Evolutionary conservation across 2,329 filamentous ascomycete species (phyloP).

Genomic region (Colletotrichum truncatum): DNA sequence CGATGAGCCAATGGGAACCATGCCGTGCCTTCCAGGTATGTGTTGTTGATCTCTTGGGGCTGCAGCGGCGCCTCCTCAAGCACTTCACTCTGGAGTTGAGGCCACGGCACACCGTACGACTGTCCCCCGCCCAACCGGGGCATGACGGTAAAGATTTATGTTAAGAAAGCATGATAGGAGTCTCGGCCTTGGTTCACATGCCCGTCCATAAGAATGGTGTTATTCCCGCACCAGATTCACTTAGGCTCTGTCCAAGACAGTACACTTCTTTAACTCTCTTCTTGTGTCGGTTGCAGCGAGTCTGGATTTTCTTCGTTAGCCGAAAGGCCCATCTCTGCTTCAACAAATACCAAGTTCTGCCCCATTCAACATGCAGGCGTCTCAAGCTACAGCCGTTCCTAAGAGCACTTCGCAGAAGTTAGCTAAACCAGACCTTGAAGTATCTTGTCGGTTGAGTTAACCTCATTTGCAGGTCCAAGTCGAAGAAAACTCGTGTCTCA

Average conservation of each 20-base stretch:
- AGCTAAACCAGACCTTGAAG: background rate
- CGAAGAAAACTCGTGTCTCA: background rate
- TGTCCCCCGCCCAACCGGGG: background rate
- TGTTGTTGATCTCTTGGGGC: background rate
- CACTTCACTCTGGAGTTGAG: background rate
- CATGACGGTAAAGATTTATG: background rate
- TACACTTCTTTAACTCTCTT: too few species aligned
- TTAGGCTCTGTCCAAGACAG: too few species aligned
- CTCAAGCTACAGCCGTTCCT: background rate
- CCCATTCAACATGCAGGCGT: background rate
- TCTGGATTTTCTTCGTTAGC: too few species aligned
- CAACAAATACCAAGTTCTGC: background rate
- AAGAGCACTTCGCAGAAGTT: background rate
- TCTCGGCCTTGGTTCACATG: background rate
- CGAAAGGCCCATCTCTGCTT: too few species aligned
- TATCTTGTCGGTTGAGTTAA: background rate
- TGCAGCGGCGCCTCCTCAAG: background rate
- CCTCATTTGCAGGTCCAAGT: background rate
- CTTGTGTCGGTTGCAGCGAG: too few species aligned
- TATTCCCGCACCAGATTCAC: too few species aligned
- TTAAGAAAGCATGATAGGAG: background rate
- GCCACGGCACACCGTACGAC: background rate
- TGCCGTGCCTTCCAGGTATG: background rate
- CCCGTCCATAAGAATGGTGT: background rate
- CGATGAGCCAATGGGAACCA: slow-evolving; percentile 2